Evolutionary conservation across 768 basidiomycete genomes (phyloP).

Genomic region (Boletus pseudopeckii): DNA sequence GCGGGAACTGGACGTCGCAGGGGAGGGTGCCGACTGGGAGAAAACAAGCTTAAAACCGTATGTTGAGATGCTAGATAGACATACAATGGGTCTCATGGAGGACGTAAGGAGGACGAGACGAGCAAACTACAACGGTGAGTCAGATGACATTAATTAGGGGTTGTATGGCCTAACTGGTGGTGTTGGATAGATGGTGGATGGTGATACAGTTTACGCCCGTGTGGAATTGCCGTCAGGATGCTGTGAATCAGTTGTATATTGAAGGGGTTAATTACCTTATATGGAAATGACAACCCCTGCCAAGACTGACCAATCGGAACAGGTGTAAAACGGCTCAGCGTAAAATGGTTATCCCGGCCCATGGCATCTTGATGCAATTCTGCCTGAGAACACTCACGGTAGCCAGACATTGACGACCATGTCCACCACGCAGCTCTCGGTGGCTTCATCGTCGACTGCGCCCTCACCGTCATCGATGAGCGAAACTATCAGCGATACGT

Average conservation of each 20-base stretch:
- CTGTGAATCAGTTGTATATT: background rate
- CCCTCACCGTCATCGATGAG: slow-evolving; percentile 4
- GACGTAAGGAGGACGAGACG: slow-evolving; percentile 27
- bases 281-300: background rate
- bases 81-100: slow-evolving; percentile 39
- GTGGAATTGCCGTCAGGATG: background rate
- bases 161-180: background rate
- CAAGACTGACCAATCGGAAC: slow-evolving; percentile 18
- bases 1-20: slow-evolving; percentile 62
- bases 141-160: background rate
- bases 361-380: background rate
- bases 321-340: background rate
- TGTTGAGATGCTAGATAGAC: slow-evolving; percentile 83
- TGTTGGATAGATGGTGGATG: slow-evolving; percentile 21
- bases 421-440: slow-evolving; percentile 17
- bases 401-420: slow-evolving; percentile 15
- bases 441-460: background rate
- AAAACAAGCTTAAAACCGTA: slow-evolving; percentile 86
- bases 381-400: slow-evolving; percentile 16
- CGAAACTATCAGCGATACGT: slow-evolving; percentile 12
- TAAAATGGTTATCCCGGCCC: background rate
- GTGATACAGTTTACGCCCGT: slow-evolving; percentile 16
- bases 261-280: slow-evolving; percentile 2
- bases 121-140: slow-evolving; percentile 18
- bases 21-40: slow-evolving; percentile 74